These are phyloP conservation scores for Verruconis gallopava DNA, from an alignment of 2,329 filamentous ascomycete genomes.

Conservation along the genomic window DNA sequence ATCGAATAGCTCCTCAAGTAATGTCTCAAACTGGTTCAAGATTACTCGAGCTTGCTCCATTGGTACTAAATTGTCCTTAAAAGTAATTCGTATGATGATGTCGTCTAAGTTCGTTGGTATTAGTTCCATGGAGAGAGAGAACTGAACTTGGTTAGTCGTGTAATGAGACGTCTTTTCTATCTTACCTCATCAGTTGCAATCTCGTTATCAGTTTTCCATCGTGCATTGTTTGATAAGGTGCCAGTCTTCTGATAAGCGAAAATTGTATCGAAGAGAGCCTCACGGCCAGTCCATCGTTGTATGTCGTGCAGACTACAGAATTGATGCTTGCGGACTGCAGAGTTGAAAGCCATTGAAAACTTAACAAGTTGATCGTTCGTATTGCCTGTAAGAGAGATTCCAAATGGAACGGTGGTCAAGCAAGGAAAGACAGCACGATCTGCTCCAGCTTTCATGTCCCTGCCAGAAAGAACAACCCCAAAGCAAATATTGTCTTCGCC, in stretches of 20 bases:
- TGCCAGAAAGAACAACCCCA: constrained; percentile 67
- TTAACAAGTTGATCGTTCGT: constrained; percentile 46
- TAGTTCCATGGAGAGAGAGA: constrained; percentile 68
- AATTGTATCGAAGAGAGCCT: constrained; percentile 67
- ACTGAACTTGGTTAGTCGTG: constrained; percentile 29
- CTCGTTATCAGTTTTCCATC: constrained; percentile 56
- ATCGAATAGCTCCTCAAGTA: constrained; percentile 47
- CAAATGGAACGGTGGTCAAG: constrained; percentile 66
- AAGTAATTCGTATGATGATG: constrained; percentile 54
- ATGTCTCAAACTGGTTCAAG: constrained; percentile 56
- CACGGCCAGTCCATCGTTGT: constrained; percentile 57
- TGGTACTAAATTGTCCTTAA: constrained; percentile 52
- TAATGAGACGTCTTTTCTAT: constrained; percentile 14
- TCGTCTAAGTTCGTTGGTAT: constrained; percentile 39
- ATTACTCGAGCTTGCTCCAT: constrained; percentile 52
- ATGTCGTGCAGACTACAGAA: constrained; percentile 58
- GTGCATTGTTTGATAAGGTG: constrained; percentile 16
- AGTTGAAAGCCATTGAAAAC: constrained; percentile 53
- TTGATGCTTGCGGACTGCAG: constrained; percentile 53
- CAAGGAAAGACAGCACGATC: constrained; percentile 58
- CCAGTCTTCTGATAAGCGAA: constrained; percentile 63
- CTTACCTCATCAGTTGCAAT: constrained; percentile 51
- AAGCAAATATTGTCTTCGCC: constrained; percentile 65
- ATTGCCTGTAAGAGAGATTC: constrained; percentile 39
- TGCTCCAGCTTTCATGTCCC: constrained; percentile 38